Conservation (phyloP, 257 asterid species). For the Parsonsia alboflavescens region DNA sequence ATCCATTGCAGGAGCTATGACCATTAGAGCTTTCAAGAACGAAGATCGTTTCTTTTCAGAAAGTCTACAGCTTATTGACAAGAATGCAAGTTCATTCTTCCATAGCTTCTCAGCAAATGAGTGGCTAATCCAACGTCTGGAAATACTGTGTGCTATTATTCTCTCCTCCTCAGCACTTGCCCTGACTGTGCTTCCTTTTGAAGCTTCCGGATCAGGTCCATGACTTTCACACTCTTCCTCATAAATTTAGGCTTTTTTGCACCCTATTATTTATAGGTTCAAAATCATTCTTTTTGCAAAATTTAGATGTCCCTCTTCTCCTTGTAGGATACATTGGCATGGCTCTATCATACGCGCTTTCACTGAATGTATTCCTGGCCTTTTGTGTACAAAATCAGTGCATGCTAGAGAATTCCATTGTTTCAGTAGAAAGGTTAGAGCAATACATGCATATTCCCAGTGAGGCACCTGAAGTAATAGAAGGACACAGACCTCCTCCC, state of each 20-base stretch:
- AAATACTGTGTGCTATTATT: constrained; percentile 27
- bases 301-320: not conserved
- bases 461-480: constrained; percentile 30
- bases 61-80: constrained; percentile 28
- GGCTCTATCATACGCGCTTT: constrained; percentile 39
- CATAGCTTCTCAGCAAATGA: constrained; percentile 37
- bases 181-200: constrained; percentile 23
- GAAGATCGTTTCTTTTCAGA: constrained; percentile 30
- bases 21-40: constrained; percentile 36
- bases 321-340: constrained; percentile 36
- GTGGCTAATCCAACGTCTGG: constrained; percentile 37
- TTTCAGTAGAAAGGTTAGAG: constrained; percentile 34
- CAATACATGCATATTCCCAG: constrained; percentile 32
- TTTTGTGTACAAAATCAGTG: constrained; percentile 21
- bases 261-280: not conserved
- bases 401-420: constrained; percentile 30
- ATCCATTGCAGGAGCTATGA: constrained; percentile 35
- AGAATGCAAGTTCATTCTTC: constrained; percentile 23
- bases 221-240: not conserved
- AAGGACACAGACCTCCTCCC: constrained; percentile 17
- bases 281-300: not conserved
- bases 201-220: constrained; percentile 29
- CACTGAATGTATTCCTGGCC: constrained; percentile 26
- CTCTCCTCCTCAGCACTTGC: constrained; percentile 37
- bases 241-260: not conserved